These are phyloP conservation scores for Verticillium nonalfalfae DNA, from an alignment of 2,329 filamentous ascomycete genomes.

Conservation along the genomic window DNA sequence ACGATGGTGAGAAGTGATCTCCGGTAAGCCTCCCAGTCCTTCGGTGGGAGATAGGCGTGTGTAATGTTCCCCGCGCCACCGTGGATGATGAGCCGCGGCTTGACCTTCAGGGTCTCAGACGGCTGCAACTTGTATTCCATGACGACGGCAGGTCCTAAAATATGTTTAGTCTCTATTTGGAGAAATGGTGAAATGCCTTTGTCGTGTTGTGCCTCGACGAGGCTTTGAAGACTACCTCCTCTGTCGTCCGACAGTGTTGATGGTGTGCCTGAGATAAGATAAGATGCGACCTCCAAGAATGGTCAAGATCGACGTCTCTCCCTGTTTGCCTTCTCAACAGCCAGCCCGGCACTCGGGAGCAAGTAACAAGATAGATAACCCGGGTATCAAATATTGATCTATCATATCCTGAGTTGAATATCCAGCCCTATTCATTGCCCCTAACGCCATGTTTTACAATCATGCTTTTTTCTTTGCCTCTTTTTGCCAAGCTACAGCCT, in stretches of 20 bases:
- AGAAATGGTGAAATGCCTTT: too few species aligned
- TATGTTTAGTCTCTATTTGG: neutral
- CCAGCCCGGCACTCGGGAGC: neutral
- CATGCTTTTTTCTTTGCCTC: neutral
- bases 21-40: slow-evolving; percentile 53
- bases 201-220: too few species aligned
- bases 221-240: too few species aligned
- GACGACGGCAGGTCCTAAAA: neutral
- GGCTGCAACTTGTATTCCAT: slow-evolving; percentile 35
- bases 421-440: neutral
- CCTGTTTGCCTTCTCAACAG: neutral
- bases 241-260: neutral
- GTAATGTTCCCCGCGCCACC: slow-evolving; percentile 68
- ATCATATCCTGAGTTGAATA: neutral
- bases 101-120: slow-evolving; percentile 17
- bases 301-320: neutral
- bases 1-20: slow-evolving; percentile 57
- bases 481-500: slow-evolving; percentile 39
- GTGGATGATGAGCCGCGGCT: slow-evolving; percentile 62
- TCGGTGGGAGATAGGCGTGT: slow-evolving; percentile 49
- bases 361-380: neutral
- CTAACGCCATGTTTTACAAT: neutral
- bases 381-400: slow-evolving; percentile 1
- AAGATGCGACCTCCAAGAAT: neutral
- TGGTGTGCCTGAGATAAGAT: neutral